Percentiles rank a stretch among this genome's conserved stretches.
phyloP scores from a whole-genome alignment of 1,284 basidiomycete species.

The Leccinum subspadiceum region DNA sequence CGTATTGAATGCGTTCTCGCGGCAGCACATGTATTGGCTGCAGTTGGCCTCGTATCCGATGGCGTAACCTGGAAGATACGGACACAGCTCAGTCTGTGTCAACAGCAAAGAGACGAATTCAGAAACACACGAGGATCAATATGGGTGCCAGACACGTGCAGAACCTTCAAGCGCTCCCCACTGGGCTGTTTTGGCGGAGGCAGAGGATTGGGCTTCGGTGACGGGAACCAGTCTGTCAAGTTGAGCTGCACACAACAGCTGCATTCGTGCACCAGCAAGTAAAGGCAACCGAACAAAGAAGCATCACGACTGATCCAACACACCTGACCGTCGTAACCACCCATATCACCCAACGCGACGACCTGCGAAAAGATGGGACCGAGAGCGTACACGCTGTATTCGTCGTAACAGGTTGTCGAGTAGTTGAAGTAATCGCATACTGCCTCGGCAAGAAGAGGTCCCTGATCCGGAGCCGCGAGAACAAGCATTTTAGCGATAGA shows the following conservation, averaged over 20 bases:
- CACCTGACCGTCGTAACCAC: constrained; percentile 68
- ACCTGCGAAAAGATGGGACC: constrained; percentile 66
- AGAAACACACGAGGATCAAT: constrained; percentile 61
- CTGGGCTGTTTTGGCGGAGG: constrained; percentile 53
- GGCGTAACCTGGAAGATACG: constrained; percentile 50
- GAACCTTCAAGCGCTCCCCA: constrained; percentile 61
- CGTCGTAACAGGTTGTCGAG: constrained; percentile 46
- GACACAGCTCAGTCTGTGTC: neutral
- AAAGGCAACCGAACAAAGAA: constrained; percentile 2
- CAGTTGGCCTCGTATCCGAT: constrained; percentile 74
- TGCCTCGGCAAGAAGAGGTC: constrained; percentile 54
- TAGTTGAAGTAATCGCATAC: constrained; percentile 61
- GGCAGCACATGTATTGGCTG: constrained; percentile 64
- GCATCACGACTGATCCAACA: neutral
- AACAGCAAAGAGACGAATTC: neutral
- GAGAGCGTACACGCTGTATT: constrained; percentile 45
- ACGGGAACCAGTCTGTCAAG: constrained; percentile 54
- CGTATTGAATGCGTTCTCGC: constrained; percentile 52
- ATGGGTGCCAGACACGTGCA: constrained; percentile 77
- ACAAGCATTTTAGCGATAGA: constrained; percentile 64
- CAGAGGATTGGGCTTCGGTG: constrained; percentile 65
- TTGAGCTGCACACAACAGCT: constrained; percentile 55
- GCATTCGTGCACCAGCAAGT: constrained; percentile 9
- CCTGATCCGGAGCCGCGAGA: constrained; percentile 57
- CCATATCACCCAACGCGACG: constrained; percentile 58